Conservation (phyloP, 352 stramenopile genomes). For the Phytophthora agathidicida region DNA sequence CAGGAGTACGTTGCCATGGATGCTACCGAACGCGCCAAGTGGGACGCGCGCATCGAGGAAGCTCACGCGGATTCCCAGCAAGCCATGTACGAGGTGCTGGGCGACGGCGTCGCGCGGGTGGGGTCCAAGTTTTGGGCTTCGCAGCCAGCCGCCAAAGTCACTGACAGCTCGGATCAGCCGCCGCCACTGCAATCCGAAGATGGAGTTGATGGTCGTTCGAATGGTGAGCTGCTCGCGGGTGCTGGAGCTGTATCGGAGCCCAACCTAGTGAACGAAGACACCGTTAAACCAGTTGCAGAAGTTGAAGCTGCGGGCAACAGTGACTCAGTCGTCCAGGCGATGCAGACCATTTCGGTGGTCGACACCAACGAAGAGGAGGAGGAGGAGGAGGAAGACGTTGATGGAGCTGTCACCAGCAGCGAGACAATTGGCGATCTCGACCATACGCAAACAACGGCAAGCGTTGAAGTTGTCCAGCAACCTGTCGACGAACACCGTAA, state of each 20-base stretch:
- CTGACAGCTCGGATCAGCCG: background rate
- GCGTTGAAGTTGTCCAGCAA: slow-evolving; percentile 6
- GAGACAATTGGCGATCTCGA: background rate
- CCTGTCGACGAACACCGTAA: background rate
- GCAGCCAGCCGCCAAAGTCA: background rate
- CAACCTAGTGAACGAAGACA: slow-evolving; percentile 2
- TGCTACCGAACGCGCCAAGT: slow-evolving; percentile 48
- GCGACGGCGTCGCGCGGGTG: slow-evolving; percentile 48
- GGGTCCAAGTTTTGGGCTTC: slow-evolving; percentile 55
- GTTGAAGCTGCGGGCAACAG: slow-evolving; percentile 23
- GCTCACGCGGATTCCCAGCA: slow-evolving; percentile 50
- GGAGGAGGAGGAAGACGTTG: background rate
- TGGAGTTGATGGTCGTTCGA: background rate
- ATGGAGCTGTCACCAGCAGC: background rate
- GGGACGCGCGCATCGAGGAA: slow-evolving; percentile 63
- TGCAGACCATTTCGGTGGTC: slow-evolving; percentile 27
- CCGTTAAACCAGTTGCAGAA: slow-evolving; percentile 19
- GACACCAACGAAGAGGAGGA: background rate
- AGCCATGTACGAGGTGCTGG: slow-evolving; percentile 44
- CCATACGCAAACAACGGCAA: background rate
- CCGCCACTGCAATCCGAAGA: background rate
- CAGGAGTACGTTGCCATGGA: slow-evolving; percentile 61
- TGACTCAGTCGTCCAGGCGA: background rate
- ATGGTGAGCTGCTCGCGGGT: background rate
- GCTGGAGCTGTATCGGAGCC: background rate